A percentile compares a stretch with the other conserved stretches of the same genome.
phyloP scores from a whole-genome alignment of 768 basidiomycete genomes.

The Kwoniella heveanensis region DNA sequence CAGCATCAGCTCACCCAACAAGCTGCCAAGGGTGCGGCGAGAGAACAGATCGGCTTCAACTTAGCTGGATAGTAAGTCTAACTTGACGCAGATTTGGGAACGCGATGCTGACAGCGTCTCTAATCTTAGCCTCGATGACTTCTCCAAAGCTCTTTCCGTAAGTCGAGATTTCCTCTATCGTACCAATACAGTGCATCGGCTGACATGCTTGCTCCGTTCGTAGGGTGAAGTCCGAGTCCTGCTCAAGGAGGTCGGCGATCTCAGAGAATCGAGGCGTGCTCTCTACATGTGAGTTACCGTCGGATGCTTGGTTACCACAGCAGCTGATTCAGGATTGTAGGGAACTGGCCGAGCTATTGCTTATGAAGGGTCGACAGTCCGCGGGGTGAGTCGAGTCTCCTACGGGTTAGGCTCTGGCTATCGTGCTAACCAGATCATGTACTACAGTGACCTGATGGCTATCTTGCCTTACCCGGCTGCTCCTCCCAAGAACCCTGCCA shows the following conservation, averaged over 20 bases:
- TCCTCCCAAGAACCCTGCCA: conserved; percentile 33
- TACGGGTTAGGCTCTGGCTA: neutral
- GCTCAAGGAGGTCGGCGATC: conserved; percentile 54
- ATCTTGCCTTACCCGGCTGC: conserved; percentile 47
- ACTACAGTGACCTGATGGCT: conserved; percentile 47
- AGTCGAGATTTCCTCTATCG: conserved; percentile 10
- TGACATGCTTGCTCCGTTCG: neutral
- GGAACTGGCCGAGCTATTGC: conserved; percentile 53
- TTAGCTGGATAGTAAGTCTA: conserved; percentile 51
- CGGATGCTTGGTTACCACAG: neutral
- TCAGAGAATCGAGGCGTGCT: conserved; percentile 52
- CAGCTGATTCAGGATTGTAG: conserved; percentile 10
- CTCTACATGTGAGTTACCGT: conserved; percentile 50
- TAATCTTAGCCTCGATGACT: conserved; percentile 48
- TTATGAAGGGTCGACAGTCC: conserved; percentile 55
- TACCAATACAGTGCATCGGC: no score
- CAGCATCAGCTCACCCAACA: conserved; percentile 52
- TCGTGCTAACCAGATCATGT: neutral
- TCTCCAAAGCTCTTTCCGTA: conserved; percentile 54
- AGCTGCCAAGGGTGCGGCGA: conserved; percentile 44
- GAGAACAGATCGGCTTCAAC: conserved; percentile 56
- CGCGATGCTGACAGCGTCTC: neutral
- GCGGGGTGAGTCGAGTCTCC: conserved; percentile 46
- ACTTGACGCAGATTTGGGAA: neutral
- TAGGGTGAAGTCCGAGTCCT: conserved; percentile 53